These are phyloP conservation scores for Curvularia spicifera DNA, from an alignment of 2,329 filamentous ascomycete genomes.

Conservation along the genomic window DNA sequence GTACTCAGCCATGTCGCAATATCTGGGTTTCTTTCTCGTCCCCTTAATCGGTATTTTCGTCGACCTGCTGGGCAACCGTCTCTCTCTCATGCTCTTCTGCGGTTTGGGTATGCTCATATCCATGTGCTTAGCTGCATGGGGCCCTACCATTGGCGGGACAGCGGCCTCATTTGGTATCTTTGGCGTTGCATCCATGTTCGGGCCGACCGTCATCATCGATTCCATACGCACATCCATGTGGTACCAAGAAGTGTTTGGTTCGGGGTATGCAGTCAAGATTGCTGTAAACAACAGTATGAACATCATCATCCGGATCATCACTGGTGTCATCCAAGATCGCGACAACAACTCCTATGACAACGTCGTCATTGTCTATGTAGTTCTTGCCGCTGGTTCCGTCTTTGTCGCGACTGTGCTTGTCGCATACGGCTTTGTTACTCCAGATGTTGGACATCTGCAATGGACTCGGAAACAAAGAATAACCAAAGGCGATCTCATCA, in stretches of 20 bases:
- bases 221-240: constrained; percentile 66
- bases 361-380: constrained; percentile 63
- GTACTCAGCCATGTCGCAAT: constrained; percentile 65
- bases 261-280: constrained; percentile 66
- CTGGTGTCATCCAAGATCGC: constrained; percentile 64
- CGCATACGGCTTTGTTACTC: constrained; percentile 47
- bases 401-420: constrained; percentile 55
- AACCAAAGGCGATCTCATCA: constrained; percentile 53
- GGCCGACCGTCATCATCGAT: constrained; percentile 66
- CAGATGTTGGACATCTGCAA: constrained; percentile 59
- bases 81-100: constrained; percentile 55
- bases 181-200: constrained; percentile 62
- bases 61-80: constrained; percentile 62
- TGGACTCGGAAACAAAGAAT: constrained; percentile 65
- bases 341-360: constrained; percentile 63
- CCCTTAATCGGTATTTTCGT: constrained; percentile 63
- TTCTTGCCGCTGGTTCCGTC: constrained; percentile 59
- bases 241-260: constrained; percentile 66
- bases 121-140: constrained; percentile 63
- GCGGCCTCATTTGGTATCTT: constrained; percentile 67
- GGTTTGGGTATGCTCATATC: constrained; percentile 60
- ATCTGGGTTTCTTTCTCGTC: constrained; percentile 64
- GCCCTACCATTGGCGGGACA: constrained; percentile 57
- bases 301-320: constrained; percentile 64
- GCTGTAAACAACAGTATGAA: constrained; percentile 69